Percentiles rank a stretch among this genome's conserved stretches.
Evolutionary conservation across 2,329 filamentous ascomycete species (phyloP).

Genomic region (Septoria petroselini): DNA sequence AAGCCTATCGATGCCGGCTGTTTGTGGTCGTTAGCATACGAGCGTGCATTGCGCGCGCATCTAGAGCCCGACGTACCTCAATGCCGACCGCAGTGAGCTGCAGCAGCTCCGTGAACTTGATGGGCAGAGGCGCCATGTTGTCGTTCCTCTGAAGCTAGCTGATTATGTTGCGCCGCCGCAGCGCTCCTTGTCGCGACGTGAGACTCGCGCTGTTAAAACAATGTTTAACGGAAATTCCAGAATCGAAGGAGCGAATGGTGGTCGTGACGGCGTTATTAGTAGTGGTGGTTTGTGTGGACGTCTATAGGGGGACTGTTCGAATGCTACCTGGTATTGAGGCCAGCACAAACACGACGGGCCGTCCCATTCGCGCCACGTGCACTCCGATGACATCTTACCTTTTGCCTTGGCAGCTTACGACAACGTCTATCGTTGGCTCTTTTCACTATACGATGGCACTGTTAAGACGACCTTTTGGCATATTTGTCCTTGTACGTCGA

Average conservation of each 20-base stretch:
- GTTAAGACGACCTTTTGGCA: no score
- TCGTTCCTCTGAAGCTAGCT: conserved; percentile 21
- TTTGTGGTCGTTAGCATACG: conserved; percentile 2
- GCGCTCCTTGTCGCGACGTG: conserved; percentile 15
- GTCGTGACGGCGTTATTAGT: conserved; percentile 34
- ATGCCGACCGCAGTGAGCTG: conserved; percentile 56
- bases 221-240: conserved; percentile 17
- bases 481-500: no score
- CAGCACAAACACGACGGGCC: no score
- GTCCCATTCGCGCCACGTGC: no score
- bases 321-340: no score
- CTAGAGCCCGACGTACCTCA: conserved; percentile 36
- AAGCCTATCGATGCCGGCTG: conserved; percentile 74
- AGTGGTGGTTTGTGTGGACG: conserved; percentile 9
- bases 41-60: not conserved
- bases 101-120: conserved; percentile 89
- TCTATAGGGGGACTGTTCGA: not conserved
- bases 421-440: no score
- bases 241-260: conserved; percentile 34
- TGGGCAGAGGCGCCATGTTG: conserved; percentile 68
- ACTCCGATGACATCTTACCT: no score
- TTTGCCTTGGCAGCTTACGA: no score
- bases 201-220: conserved; percentile 16
- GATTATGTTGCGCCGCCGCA: conserved; percentile 27
- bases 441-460: no score